Evolutionary conservation across 768 basidiomycete genomes (phyloP).

Genomic region (Leucocoprinus birnbaumii): DNA sequence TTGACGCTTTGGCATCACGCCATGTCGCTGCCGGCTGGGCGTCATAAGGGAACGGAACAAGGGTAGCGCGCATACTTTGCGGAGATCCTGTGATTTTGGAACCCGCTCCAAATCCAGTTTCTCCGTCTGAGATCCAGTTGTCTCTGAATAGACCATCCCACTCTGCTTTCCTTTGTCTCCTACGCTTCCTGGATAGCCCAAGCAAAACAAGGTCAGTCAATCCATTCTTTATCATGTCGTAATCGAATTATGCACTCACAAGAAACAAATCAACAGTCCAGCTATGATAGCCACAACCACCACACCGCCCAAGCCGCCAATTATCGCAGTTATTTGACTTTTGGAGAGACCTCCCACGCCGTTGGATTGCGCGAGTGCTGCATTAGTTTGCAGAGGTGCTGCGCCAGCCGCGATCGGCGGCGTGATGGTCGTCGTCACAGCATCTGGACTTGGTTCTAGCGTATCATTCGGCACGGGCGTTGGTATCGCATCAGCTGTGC

Average conservation of each 20-base stretch:
- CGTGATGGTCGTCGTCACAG: too few relatives aligned
- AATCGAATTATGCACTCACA: neutral
- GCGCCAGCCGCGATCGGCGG: neutral
- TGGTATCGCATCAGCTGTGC: too few relatives aligned
- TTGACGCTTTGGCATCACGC: too few relatives aligned
- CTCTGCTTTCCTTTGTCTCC: neutral
- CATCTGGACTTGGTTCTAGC: too few relatives aligned
- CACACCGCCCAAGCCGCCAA: neutral
- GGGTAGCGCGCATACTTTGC: too few relatives aligned
- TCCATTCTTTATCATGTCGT: too few relatives aligned
- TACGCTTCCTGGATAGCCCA: neutral
- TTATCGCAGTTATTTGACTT: neutral
- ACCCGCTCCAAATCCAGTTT: neutral
- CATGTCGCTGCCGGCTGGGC: too few relatives aligned
- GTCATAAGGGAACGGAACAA: too few relatives aligned
- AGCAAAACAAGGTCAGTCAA: neutral
- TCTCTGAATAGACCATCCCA: neutral
- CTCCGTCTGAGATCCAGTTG: neutral
- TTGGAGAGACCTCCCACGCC: neutral
- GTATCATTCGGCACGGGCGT: too few relatives aligned
- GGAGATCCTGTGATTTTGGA: too few relatives aligned
- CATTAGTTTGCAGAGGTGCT: neutral
- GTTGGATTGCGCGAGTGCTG: neutral
- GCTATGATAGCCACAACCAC: neutral
- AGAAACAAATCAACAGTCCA: neutral